phyloP scores from a whole-genome alignment of 2,329 filamentous ascomycete species.

The Scedosporium dehoogii region DNA sequence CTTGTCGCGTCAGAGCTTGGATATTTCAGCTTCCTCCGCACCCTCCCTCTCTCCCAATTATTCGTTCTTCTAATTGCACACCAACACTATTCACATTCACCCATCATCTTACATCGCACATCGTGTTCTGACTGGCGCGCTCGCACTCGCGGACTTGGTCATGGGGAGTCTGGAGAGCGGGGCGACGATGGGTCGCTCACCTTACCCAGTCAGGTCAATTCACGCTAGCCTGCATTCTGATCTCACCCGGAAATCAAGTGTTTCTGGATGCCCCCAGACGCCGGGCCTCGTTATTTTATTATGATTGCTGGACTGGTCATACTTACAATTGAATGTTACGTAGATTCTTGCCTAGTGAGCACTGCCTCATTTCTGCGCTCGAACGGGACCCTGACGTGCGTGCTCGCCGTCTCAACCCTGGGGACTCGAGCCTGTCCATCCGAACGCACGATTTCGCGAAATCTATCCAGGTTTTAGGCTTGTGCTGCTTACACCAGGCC shows the following conservation, averaged over 20 bases:
- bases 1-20: neutral
- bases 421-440: neutral
- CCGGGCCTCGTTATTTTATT: neutral
- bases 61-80: neutral
- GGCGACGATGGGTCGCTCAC: neutral
- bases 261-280: neutral
- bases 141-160: neutral
- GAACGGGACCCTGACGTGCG: neutral
- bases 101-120: neutral
- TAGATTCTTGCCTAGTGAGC: constrained; percentile 5
- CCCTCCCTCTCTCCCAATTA: neutral
- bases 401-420: neutral
- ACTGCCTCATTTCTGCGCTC: constrained; percentile 4
- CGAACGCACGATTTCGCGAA: neutral
- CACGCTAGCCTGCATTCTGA: neutral
- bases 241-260: constrained; percentile 1
- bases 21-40: neutral
- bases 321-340: constrained; percentile 1
- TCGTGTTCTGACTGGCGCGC: neutral
- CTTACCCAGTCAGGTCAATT: neutral
- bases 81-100: neutral
- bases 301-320: neutral
- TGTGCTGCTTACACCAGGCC: neutral
- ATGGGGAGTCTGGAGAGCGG: neutral
- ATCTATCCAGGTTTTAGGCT: neutral